Conservation (phyloP, 78 protist genomes). For the Pelomyxa schiedti region DNA sequence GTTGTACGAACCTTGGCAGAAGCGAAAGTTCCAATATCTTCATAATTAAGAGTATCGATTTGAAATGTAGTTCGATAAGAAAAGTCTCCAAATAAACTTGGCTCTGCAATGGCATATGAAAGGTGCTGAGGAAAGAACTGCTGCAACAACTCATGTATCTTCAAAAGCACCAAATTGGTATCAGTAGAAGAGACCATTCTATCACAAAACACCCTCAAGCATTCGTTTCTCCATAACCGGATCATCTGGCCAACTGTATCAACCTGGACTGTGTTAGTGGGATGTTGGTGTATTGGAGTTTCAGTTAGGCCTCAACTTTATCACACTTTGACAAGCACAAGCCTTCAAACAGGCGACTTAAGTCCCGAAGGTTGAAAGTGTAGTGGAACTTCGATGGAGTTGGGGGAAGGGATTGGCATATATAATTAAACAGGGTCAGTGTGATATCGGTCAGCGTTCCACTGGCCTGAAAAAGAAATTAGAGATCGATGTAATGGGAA, state of each 20-base stretch:
- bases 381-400: slow-evolving; percentile 84
- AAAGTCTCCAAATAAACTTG: slow-evolving; percentile 62
- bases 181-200: slow-evolving; percentile 75
- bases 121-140: neutral
- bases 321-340: slow-evolving; percentile 24
- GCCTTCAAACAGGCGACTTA: slow-evolving; percentile 69
- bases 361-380: slow-evolving; percentile 90
- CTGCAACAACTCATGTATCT: slow-evolving; percentile 1
- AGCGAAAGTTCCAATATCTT: too few species aligned
- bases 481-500: too few species aligned
- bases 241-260: neutral
- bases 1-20: too few species aligned
- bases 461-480: too few species aligned
- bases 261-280: too few species aligned
- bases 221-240: slow-evolving; percentile 82
- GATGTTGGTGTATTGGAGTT: too few species aligned
- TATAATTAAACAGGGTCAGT: slow-evolving; percentile 19
- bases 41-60: too few species aligned
- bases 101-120: neutral
- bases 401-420: slow-evolving; percentile 49
- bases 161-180: slow-evolving; percentile 29
- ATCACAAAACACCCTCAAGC: slow-evolving; percentile 72
- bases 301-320: too few species aligned
- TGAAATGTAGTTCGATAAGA: too few species aligned
- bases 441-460: slow-evolving; percentile 25